Evolutionary conservation across 148 eudicot species (phyloP), one percentile per base, ranked within the genome.

Genomic region (Dianthus caryophyllus): DNA sequence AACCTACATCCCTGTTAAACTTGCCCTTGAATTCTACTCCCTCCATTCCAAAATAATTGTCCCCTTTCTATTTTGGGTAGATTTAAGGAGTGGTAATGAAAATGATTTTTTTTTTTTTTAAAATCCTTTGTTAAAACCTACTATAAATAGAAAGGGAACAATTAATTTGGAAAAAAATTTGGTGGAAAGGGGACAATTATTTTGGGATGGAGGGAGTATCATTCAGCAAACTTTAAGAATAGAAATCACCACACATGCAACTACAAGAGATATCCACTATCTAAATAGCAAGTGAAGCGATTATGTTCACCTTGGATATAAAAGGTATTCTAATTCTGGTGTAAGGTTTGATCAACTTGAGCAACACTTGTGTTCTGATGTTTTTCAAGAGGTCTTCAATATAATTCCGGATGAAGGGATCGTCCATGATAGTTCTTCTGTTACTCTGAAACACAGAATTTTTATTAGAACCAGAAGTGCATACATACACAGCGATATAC

Each of bases 301-400:
- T 63, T 33, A 30, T 6, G 7, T 53, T 27, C 78, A 90, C 98
- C 97, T 86, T 85, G 51, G 98, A 94, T 77, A 94, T 94, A 54
- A 94, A 94, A 25, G 98, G 98, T 66, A 94, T 83, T 49, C 97
- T 88, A 71, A 94, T 94, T 82, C 97, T 87, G 31, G 98, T 94
- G 77, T 94, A 94, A 52, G 98, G 98, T 72, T 94, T 94, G 64
- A 94, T 90, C 67, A 94, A 91, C 84, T 94, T 94, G 29, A 94
- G 98, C 84, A 94, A 82, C 69, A 94, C 98, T 78, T 94, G 98
- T 26, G 98, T 94, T 76, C 98, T 83, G 65, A 94, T 84, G 71
- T 94, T 94, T 73, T 94, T 94, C 81, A 94, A 69, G 38, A 94
- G 91, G 80, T 94, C 98, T 71, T 93, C 98, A 73, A 93, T 93